Evolutionary conservation across 805 yeast species (phyloP).

Genomic region (Hanseniaspora guilliermondii): DNA sequence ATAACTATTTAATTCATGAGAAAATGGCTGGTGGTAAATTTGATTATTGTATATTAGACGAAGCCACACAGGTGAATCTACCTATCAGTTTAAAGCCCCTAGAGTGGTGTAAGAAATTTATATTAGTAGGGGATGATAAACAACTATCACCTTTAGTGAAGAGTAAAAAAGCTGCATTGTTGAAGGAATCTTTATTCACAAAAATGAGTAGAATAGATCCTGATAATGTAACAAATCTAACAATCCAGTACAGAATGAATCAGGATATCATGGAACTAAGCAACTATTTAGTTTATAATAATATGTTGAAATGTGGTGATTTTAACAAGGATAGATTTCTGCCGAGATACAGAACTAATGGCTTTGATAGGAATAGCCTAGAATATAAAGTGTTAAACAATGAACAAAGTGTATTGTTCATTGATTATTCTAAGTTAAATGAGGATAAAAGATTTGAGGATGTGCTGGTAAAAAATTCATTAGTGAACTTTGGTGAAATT

Average conservation of each 20-base stretch:
- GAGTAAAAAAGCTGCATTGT: conserved; percentile 49
- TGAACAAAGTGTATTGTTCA: conserved; percentile 52
- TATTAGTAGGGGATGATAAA: conserved; percentile 91
- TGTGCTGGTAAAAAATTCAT: conserved; percentile 45
- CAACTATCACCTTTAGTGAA: conserved; percentile 84
- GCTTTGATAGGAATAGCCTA: conserved; percentile 37
- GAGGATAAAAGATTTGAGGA: conserved; percentile 44
- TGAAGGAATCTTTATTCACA: conserved; percentile 68
- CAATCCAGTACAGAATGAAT: conserved; percentile 87
- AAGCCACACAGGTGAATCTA: conserved; percentile 88
- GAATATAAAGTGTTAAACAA: conserved; percentile 38
- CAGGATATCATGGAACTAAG: conserved; percentile 74
- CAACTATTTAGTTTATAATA: conserved; percentile 65
- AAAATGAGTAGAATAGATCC: conserved; percentile 63
- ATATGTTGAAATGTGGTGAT: conserved; percentile 65
- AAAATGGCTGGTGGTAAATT: conserved; percentile 36
- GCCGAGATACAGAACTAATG: conserved; percentile 28
- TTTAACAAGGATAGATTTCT: conserved; percentile 49
- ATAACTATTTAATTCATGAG: conserved; percentile 42
- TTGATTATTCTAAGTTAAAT: conserved; percentile 52
- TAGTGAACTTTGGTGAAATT: conserved; percentile 66
- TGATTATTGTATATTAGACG: conserved; percentile 91
- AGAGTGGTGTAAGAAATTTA: conserved; percentile 60
- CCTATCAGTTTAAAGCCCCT: conserved; percentile 87
- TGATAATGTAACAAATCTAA: conserved; percentile 57